Base-by-base conservation (phyloP, 441 rosid genomes). In the Euphorbia schlechtendalii region DNA sequence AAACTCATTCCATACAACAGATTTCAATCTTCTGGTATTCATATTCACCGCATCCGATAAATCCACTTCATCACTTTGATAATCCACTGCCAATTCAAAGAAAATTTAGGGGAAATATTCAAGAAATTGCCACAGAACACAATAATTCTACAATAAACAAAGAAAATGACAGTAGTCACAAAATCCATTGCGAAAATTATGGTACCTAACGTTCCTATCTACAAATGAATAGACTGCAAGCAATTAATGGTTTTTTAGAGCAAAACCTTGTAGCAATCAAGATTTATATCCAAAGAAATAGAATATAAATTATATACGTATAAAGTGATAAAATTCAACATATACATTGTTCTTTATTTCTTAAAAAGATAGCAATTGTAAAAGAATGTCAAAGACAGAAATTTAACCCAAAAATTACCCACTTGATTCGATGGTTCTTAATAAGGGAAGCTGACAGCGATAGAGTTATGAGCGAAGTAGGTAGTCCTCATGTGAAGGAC, bases 1-100 rank as follows among this genome's bases (percentile, higher is more conserved):
- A 68, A 89, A 90, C 84, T 92, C 92, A 77, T 92, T 85, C 98
- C 98, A 92, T 4, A 92, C 98, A 56, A 92, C 81, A 73, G 98
- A 92, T 48, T 96, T 92, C 74, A 92, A 77, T 69, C 98, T 83
- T 82, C 90, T 92, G 8, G 96, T 85, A 70, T 92, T 92, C 81
- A 63, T 57, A 30, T 49, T 51, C 20, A 63, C 66, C 32, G 66
- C 66, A 63, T 63, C 66, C 13, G 66, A 63, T 18, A 63, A 7
- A 51, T 63, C 66, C 66, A 63, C 51, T 30, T 45, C 58, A n/a
- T 45, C n/a, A 43, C 51, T n/a, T 14, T 46, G 56, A 51, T 32
- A 18, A 3, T 51, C 51, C 66, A 63, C 66, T 63, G 57, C 46
- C 41, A 27, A 49, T 14, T 6, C 17, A 20, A 13, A 20, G 6